Evolutionary conservation across 768 basidiomycete species (phyloP).

Genomic region (Pleurotus tuber-regium): DNA sequence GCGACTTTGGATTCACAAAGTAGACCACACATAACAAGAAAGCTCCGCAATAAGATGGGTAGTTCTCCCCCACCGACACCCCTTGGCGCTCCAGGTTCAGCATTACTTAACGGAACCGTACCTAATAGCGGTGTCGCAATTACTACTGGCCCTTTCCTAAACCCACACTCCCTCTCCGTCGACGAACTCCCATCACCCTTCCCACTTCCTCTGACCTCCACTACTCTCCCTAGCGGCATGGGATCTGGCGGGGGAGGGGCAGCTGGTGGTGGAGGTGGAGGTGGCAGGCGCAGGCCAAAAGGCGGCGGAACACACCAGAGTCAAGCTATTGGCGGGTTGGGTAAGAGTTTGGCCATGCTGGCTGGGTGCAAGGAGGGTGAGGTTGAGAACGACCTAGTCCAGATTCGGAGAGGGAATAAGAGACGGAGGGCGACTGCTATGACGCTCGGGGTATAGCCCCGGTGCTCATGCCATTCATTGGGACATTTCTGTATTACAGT

Average conservation of each 20-base stretch:
- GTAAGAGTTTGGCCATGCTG: conserved; percentile 66
- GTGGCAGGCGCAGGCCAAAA: conserved; percentile 49
- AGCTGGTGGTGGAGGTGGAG: conserved; percentile 31
- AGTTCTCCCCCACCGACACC: conserved; percentile 73
- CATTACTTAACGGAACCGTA: conserved; percentile 33
- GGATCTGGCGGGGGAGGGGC: conserved; percentile 22
- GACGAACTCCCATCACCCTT: conserved; percentile 88
- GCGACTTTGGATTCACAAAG: conserved; percentile 73
- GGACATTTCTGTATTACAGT: no score
- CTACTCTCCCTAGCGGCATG: conserved; percentile 35
- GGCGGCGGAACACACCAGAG: conserved; percentile 51
- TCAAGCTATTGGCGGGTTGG: conserved; percentile 63
- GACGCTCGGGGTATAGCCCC: conserved; percentile 11
- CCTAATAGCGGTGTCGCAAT: conserved; percentile 51
- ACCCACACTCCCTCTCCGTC: conserved; percentile 82
- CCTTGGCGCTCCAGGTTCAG: conserved; percentile 36
- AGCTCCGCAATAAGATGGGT: conserved; percentile 77
- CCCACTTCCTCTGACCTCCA: conserved; percentile 67
- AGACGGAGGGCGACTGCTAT: conserved; percentile 40
- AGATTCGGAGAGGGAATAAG: conserved; percentile 78
- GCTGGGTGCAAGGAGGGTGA: conserved; percentile 63
- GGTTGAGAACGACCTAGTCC: conserved; percentile 71
- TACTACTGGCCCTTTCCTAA: conserved; percentile 67
- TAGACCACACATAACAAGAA: conserved; percentile 78
- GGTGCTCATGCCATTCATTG: no score